Evolutionary conservation across 495 filamentous ascomycete species (phyloP), one percentile per base, ranked within the genome.

Genomic region (Aspergillus asperescens): DNA sequence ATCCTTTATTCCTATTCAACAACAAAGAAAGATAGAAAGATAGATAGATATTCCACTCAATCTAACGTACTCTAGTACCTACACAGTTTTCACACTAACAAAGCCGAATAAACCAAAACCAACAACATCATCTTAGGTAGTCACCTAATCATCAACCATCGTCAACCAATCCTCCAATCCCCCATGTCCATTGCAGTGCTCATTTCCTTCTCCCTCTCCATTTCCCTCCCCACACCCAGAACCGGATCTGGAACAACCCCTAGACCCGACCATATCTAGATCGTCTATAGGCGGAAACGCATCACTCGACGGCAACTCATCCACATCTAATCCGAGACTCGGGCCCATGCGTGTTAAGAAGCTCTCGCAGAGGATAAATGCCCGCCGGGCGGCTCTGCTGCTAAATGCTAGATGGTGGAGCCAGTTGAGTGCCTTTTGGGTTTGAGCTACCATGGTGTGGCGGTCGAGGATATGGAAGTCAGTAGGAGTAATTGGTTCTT

Each of bases 371-470:
- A 80, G 62, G n/a, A 66, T 46, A 56, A 76, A 82, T 15, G 79
- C 81, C 16, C 78, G 69, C 13, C 68, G 49, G 0, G 78, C 70
- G 9, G 73, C 72, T 8, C 68, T 56, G 48, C 74, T 70, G n/a
- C 70, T 62, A 16, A 32, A 34, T 10, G 52, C 42, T 66, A 81
- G 71, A 1, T 65, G 57, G 38, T 72, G 60, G 3, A 84, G 64
- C 77, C 78, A 81, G 10, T 39, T 47, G 1, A 81, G 46, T 5
- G 77, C 71, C 50, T 79, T 82, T 43, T 74, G 76, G 1, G 75
- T 64, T 34, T 72, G 64, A 2, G 45, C 52, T 7, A 81, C 48
- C 1, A 77, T 65, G 0, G 68, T 66, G 13, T 19, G 7, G 3
- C 16, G 43, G 10, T 31, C 18, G 2, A 46, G 62, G 3, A 69